Evolutionary conservation across 768 basidiomycete genomes (phyloP).

Genomic region (Leucocoprinus sp.): DNA sequence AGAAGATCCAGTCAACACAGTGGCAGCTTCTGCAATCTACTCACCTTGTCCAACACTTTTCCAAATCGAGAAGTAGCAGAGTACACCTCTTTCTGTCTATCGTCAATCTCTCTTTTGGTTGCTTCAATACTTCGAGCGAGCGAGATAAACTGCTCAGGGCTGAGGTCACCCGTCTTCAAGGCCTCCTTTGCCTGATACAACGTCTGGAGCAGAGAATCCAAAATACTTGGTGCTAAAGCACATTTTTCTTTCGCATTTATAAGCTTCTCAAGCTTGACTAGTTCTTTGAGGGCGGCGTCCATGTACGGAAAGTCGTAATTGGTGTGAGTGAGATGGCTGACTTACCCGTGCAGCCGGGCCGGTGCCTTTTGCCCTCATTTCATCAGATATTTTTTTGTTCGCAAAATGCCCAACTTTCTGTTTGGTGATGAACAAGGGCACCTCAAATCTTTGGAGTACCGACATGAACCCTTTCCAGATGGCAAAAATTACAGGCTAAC

Average conservation of each 20-base stretch:
- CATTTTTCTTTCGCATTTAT: slow-evolving; percentile 46
- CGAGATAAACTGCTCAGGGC: slow-evolving; percentile 39
- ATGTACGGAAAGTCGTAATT: slow-evolving; percentile 27
- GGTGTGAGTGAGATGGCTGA: neutral
- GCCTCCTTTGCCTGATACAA: slow-evolving; percentile 49
- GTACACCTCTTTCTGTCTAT: slow-evolving; percentile 85
- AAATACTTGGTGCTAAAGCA: slow-evolving; percentile 46
- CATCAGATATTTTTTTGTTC: slow-evolving; percentile 1
- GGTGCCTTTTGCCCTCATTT: neutral
- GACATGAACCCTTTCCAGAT: slow-evolving; percentile 20
- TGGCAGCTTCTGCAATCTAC: slow-evolving; percentile 12
- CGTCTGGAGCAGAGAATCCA: slow-evolving; percentile 55
- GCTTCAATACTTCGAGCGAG: slow-evolving; percentile 54
- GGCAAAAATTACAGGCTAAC: slow-evolving; percentile 26
- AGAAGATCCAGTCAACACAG: no score
- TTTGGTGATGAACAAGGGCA: slow-evolving; percentile 74
- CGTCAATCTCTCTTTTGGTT: slow-evolving; percentile 79
- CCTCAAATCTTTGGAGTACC: slow-evolving; percentile 53
- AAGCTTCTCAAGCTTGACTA: slow-evolving; percentile 66
- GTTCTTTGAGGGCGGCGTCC: slow-evolving; percentile 73
- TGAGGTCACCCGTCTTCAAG: slow-evolving; percentile 38
- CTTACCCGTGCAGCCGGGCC: slow-evolving; percentile 1
- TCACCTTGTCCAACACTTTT: slow-evolving; percentile 87
- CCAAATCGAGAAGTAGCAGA: slow-evolving; percentile 68
- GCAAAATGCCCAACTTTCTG: slow-evolving; percentile 60